phyloP scores from a whole-genome alignment of 2,329 filamentous ascomycete genomes.

The Phoma sp. region DNA sequence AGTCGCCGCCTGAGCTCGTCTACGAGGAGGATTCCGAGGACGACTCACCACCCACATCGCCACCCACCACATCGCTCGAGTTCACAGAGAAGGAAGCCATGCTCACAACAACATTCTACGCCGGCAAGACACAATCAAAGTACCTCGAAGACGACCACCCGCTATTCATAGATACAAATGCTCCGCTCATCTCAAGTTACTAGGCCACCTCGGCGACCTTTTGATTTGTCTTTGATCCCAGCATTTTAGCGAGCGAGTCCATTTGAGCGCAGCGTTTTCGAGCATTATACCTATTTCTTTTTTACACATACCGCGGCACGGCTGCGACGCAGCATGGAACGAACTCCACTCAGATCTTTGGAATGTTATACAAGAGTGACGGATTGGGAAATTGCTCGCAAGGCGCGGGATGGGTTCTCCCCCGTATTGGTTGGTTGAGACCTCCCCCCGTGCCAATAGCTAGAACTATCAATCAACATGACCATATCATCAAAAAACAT shows the following conservation, averaged over 20 bases:
- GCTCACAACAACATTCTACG: constrained; percentile 55
- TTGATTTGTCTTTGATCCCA: constrained; percentile 42
- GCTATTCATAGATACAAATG: constrained; percentile 50
- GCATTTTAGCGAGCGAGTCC: constrained; percentile 48
- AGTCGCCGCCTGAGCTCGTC: constrained; percentile 58
- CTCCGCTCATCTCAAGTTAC: constrained; percentile 50
- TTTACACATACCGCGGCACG: constrained; percentile 25
- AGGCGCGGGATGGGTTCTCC: constrained; percentile 33
- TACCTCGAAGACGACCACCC: constrained; percentile 48
- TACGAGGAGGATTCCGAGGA: constrained; percentile 58
- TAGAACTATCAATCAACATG: constrained; percentile 32
- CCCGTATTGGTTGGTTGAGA: constrained; percentile 31
- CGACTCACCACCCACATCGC: constrained; percentile 56
- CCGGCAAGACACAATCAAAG: constrained; percentile 45
- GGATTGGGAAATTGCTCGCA: constrained; percentile 14
- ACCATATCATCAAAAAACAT: constrained; percentile 20
- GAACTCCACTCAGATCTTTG: constrained; percentile 19
- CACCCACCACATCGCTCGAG: constrained; percentile 53
- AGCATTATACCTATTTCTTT: constrained; percentile 41
- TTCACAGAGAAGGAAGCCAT: constrained; percentile 56
- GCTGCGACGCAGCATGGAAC: constrained; percentile 15
- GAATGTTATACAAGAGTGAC: constrained; percentile 9
- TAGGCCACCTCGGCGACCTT: constrained; percentile 43
- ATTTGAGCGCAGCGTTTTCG: constrained; percentile 36
- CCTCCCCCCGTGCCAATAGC: constrained; percentile 28